Evolutionary conservation across 345 rosid genomes (phyloP).

Genomic region (Bruguiera sexangula): DNA sequence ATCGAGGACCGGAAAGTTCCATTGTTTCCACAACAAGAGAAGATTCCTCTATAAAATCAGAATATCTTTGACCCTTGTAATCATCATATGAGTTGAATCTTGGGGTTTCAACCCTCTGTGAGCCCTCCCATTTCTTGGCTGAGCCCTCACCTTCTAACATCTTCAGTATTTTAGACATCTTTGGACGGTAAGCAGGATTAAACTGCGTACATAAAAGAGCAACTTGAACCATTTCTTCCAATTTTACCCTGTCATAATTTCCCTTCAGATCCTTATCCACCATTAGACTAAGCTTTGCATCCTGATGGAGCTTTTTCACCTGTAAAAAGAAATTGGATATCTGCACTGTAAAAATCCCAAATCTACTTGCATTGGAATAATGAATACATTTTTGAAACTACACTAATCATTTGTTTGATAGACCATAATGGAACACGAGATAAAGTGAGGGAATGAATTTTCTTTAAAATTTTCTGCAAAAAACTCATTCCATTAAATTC

Average conservation of each 20-base stretch:
- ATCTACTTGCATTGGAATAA: too few species aligned
- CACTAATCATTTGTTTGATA: too few species aligned
- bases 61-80: conserved; percentile 41
- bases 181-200: conserved; percentile 68
- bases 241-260: conserved; percentile 59
- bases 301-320: conserved; percentile 91
- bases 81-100: conserved; percentile 40
- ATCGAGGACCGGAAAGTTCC: conserved; percentile 96
- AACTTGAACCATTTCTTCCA: conserved; percentile 73
- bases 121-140: conserved; percentile 84
- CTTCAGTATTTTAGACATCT: conserved; percentile 68
- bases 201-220: conserved; percentile 76
- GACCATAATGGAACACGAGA: too few species aligned
- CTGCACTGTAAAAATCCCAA: too few species aligned
- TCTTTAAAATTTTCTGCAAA: too few species aligned
- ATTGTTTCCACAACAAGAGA: conserved; percentile 88
- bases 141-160: conserved; percentile 86
- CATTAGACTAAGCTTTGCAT: conserved; percentile 61
- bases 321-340: conserved; percentile 22
- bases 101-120: conserved; percentile 53
- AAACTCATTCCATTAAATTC: too few species aligned
- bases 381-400: too few species aligned
- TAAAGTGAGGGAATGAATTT: too few species aligned
- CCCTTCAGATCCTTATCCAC: conserved; percentile 74
- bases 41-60: conserved; percentile 81